Evolutionary conservation across 2,329 filamentous ascomycete genomes (phyloP), one percentile per base, ranked within the genome.

Genomic region (Apiospora saccharicola): DNA sequence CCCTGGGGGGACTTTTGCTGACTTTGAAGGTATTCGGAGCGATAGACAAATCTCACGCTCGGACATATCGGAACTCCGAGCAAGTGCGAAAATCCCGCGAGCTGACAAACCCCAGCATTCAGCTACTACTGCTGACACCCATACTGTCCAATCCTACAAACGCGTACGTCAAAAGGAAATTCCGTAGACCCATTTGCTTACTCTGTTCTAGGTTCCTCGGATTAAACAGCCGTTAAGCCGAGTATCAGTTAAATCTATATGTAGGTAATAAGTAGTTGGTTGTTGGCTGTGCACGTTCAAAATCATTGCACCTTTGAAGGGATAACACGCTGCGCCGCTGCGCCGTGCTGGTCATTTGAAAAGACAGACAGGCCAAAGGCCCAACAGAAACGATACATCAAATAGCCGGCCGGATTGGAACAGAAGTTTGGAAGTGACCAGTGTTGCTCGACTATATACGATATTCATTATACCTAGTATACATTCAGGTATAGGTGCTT

Each of bases 51-150:
- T 41, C 34, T 64, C 34, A 41, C 57, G 34, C 57, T 64, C 67
- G 67, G 67, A 69, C 26, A 46, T 69, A 49, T 49, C 67, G 67
- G 67, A 69, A 69, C 16, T 69, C 67, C 67, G 67, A 69, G 24
- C 22, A 19, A 16, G 41, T 49, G 22, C 67, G 26, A 49, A 44
- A 69, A 69, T 41, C 26, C 30, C 44, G 44, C 44, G 67, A 41
- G 67, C 67, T 64, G 57, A 64, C 57, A 37, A 64, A 64, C 34
- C 57, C 53, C 5, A 12, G 19, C 22, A 41, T 24, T 13, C 57
- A 41, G n/a, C 34, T 14, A 26, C 37, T 41, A 41, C 10, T 41
- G 37, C 37, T 41, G 37, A 26, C 46, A 49, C 16, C 19, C 13
- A 26, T 24, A 26, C 49, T n/a, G n/a, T 19, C 34, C 22, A 19